A percentile compares a stretch with the other conserved stretches of the same genome.
Conservation (phyloP, 108 stramenopile genomes). For the Fragilaria crotonensis region DNA sequence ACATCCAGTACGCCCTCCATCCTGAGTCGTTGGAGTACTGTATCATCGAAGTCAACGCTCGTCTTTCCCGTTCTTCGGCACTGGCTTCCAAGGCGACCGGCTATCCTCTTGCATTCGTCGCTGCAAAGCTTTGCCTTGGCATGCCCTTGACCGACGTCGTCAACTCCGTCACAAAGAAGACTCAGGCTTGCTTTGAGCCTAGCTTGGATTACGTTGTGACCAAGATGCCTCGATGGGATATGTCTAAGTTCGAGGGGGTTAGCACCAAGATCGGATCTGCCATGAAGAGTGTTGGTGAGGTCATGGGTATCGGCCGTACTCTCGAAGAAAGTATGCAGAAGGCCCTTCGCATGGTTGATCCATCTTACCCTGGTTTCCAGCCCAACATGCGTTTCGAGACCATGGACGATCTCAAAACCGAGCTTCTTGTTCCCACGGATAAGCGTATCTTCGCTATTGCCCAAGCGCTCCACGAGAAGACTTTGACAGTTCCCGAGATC, state of each 20-base stretch:
- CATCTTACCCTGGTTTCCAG: constrained; percentile 75
- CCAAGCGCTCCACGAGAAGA: constrained; percentile 82
- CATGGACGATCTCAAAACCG: constrained; percentile 57
- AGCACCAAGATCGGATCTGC: constrained; percentile 89
- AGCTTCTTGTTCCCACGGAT: constrained; percentile 84
- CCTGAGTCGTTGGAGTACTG: constrained; percentile 90
- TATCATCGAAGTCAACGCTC: constrained; percentile 98
- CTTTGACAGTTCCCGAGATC: constrained; percentile 79
- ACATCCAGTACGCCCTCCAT: constrained; percentile 99
- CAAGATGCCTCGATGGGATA: constrained; percentile 98
- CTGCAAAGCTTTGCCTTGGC: constrained; percentile 92
- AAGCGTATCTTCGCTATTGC: constrained; percentile 90
- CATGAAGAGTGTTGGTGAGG: constrained; percentile 98
- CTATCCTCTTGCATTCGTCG: constrained; percentile 98
- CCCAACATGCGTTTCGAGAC: constrained; percentile 37
- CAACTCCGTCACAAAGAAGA: constrained; percentile 95
- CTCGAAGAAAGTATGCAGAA: constrained; percentile 97
- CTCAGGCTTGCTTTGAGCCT: constrained; percentile 96
- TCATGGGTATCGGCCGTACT: constrained; percentile 98
- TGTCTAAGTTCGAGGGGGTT: constrained; percentile 92
- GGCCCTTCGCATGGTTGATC: constrained; percentile 97
- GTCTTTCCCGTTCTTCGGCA: constrained; percentile 96
- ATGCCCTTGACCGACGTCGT: constrained; percentile 88
- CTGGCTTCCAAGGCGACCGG: constrained; percentile 98
- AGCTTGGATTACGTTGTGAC: constrained; percentile 97